These are phyloP conservation scores for Phytophthora meadii DNA, from an alignment of 352 stramenopile genomes.

Conservation along the genomic window DNA sequence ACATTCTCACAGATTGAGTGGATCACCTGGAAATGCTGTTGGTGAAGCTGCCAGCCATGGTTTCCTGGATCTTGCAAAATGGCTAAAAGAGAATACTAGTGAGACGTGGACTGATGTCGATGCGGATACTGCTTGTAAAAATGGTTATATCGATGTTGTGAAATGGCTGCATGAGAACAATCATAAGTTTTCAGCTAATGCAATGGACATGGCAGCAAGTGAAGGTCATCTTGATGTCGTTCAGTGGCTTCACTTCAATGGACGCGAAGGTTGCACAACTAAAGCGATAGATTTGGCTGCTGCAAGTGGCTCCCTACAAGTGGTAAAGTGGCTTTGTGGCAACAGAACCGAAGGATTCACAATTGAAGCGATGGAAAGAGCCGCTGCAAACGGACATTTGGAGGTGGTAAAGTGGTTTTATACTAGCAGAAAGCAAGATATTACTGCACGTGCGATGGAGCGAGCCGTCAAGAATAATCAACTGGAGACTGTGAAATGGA, in stretches of 20 bases:
- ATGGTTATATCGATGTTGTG: background rate
- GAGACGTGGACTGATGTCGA: background rate
- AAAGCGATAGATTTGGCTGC: conserved; percentile 17
- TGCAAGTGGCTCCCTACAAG: conserved; percentile 1
- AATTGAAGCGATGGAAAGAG: conserved; percentile 5
- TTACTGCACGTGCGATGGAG: conserved; percentile 7
- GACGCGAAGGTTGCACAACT: conserved; percentile 10
- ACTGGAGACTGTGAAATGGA: no score
- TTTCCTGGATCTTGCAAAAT: background rate
- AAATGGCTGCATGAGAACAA: background rate
- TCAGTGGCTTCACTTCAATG: conserved; percentile 8
- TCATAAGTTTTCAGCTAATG: conserved; percentile 1
- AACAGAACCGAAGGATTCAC: conserved; percentile 18
- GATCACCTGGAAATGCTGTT: background rate
- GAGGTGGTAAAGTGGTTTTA: conserved; percentile 20
- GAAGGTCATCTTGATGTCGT: conserved; percentile 20
- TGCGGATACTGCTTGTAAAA: background rate
- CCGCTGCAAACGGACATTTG: conserved; percentile 5
- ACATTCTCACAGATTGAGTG: background rate
- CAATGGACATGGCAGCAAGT: conserved; percentile 3
- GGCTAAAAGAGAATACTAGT: background rate
- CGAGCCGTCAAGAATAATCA: conserved; percentile 5
- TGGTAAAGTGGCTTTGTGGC: conserved; percentile 15
- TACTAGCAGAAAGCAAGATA: conserved; percentile 2
- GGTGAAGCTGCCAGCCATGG: background rate